Base-by-base conservation (phyloP, 2,329 filamentous ascomycete genomes). In the Ophiosphaerella korrae region DNA sequence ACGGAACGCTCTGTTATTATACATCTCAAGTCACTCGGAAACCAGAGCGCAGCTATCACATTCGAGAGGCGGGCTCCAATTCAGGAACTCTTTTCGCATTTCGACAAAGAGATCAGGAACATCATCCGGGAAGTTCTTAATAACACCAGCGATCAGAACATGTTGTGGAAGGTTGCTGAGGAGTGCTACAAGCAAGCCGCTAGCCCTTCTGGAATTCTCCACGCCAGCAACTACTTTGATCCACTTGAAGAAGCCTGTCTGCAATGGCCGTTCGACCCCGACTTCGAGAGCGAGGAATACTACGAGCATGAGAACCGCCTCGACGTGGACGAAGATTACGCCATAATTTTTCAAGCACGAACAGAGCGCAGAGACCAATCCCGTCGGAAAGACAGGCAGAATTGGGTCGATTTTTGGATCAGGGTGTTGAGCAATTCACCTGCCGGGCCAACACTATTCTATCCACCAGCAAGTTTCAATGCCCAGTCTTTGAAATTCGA, bases 101-200 rank as follows among this genome's bases (percentile, higher is more conserved):
- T 38, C 36, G 36, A 38, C 12, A 16, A 7, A 16, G 7, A 38
- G 18, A 23, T 18, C 11, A 16, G 18, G 11, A 11, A 16, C 18
- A 38, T 38, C 18, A 26, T 50, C 35, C 36, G 18, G 7, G 16
- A 50, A 31, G 34, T 50, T 26, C 48, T 52, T 16, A 39, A 39
- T 26, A 38, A 43, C 23, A 39, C 37, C 13, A 39, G 44, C 14
- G 29, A 39, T 39, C 11, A 40, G 24, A 29, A 42, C 21, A n/a
- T 52, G 18, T 18, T 60, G 31, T 53, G 51, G 51, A 55, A 46
- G 41, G 49, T 60, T 21, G 50, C 48, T 16, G 54, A 62, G 46
- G 51, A 55, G 41, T 58, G 53, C 47, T 60, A 51, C 35, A 60
- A 55, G 23, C 50, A 62, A 50, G 50, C 48, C 26, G 40, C 36